Percentiles rank a stretch among this genome's conserved stretches.
phyloP scores from a whole-genome alignment of 1,284 basidiomycete genomes.

The Ganoderma multipileum region DNA sequence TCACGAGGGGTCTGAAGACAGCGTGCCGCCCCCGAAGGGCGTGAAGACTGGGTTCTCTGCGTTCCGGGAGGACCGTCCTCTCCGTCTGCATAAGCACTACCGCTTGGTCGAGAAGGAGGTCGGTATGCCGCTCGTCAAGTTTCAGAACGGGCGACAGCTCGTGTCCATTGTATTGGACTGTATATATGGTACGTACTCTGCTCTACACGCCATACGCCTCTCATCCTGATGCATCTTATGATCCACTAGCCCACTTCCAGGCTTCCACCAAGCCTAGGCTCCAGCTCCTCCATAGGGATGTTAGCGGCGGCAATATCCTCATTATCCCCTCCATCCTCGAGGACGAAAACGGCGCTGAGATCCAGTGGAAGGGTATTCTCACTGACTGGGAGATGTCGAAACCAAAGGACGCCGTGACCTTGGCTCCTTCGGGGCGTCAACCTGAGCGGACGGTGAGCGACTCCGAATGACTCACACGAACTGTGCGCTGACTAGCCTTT shows the following conservation, averaged over 20 bases:
- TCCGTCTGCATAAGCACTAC: conserved; percentile 9
- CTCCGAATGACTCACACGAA: background rate
- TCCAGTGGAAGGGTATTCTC: conserved; percentile 16
- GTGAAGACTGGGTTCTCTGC: background rate
- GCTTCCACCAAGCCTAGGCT: background rate
- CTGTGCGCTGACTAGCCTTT: background rate
- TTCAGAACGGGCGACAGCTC: background rate
- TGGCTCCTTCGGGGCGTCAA: conserved; percentile 2
- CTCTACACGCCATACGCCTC: too few species aligned
- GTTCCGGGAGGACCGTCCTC: background rate
- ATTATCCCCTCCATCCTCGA: conserved; percentile 8
- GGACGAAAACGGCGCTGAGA: accelerated
- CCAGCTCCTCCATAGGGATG: conserved; percentile 14
- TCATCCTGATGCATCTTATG: background rate
- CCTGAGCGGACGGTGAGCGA: conserved; percentile 8
- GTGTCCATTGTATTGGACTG: conserved; percentile 3
- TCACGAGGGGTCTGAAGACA: background rate
- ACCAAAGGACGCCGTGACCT: background rate
- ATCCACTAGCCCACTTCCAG: conserved; percentile 16
- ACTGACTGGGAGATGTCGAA: conserved; percentile 24
- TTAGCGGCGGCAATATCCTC: conserved; percentile 21
- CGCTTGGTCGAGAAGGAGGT: conserved; percentile 30
- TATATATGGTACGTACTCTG: conserved; percentile 6
- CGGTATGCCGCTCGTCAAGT: conserved; percentile 21
- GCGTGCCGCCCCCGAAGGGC: background rate